A percentile compares a stretch with the other conserved stretches of the same genome.
Conservation (phyloP, 2,329 filamentous ascomycete genomes). For the Colletotrichum liriopes region DNA sequence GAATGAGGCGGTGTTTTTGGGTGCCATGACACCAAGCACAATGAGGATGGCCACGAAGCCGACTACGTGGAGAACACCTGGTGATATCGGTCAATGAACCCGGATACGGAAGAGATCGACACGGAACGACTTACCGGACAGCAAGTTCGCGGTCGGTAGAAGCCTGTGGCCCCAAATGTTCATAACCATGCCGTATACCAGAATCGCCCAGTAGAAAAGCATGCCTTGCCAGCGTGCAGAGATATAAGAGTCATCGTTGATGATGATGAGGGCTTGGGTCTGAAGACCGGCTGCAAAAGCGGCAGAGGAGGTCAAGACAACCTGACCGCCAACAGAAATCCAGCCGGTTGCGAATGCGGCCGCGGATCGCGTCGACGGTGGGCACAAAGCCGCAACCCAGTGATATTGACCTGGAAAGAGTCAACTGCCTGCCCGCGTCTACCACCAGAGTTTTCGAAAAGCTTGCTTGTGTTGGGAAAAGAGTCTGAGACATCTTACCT, state of each 20-base stretch:
- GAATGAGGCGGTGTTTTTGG: conserved; percentile 49
- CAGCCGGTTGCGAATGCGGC: conserved; percentile 61
- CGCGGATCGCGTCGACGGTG: conserved; percentile 51
- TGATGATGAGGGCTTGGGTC: conserved; percentile 58
- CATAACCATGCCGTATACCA: conserved; percentile 54
- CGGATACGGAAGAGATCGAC: neutral
- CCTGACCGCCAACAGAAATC: conserved; percentile 63
- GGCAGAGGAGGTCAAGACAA: conserved; percentile 62
- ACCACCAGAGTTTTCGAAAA: neutral
- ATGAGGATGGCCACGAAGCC: conserved; percentile 50
- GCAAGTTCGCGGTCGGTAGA: conserved; percentile 55
- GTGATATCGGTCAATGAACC: neutral
- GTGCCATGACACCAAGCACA: conserved; percentile 50
- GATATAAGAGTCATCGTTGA: conserved; percentile 59
- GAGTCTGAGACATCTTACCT: conserved; percentile 42
- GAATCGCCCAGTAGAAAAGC: conserved; percentile 62
- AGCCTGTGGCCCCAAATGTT: conserved; percentile 60
- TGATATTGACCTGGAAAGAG: conserved; percentile 58
- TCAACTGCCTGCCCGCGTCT: neutral
- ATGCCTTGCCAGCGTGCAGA: conserved; percentile 62
- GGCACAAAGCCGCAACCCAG: conserved; percentile 59
- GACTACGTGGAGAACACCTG: conserved; percentile 48
- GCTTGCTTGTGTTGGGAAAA: neutral
- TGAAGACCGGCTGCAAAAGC: conserved; percentile 63
- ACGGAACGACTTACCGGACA: conserved; percentile 40